Conservation (phyloP, 2,329 filamentous ascomycete species). For the Chalaropsis thielavioides region DNA sequence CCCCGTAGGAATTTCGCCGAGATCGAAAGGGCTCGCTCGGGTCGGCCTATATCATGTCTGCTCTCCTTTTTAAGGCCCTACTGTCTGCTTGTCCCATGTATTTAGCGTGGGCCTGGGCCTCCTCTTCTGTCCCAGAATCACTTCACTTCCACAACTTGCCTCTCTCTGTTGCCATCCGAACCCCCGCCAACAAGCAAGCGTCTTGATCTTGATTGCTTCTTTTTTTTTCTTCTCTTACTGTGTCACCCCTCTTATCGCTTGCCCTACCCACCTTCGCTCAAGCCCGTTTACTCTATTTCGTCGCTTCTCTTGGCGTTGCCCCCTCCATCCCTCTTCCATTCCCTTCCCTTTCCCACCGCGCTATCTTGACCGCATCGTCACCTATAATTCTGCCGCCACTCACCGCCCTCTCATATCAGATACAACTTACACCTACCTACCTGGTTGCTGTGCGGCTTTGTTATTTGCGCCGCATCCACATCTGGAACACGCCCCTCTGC, state of each 20-base stretch:
- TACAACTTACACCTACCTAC: slow-evolving; percentile 1
- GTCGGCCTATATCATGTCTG: neutral
- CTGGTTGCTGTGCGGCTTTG: slow-evolving; percentile 1
- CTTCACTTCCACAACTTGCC: neutral
- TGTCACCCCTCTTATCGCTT: slow-evolving; percentile 4
- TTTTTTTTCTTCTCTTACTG: neutral
- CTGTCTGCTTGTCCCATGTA: neutral
- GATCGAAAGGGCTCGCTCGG: neutral
- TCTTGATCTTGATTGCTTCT: neutral
- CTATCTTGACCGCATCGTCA: neutral
- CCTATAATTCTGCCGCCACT: neutral
- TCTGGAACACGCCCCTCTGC: neutral
- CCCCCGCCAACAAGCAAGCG: neutral
- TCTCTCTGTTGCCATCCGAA: neutral
- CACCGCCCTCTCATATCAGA: slow-evolving; percentile 6
- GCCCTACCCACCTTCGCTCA: neutral
- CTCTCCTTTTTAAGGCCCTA: neutral
- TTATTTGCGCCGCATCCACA: neutral
- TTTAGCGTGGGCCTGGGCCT: neutral
- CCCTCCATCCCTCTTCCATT: neutral
- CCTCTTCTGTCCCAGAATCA: neutral
- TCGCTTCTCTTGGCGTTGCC: neutral
- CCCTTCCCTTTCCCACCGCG: neutral
- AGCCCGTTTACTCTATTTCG: neutral
- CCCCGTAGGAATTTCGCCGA: neutral